These are phyloP conservation scores for Firmiana major DNA, from an alignment of 345 rosid species.

Conservation along the genomic window DNA sequence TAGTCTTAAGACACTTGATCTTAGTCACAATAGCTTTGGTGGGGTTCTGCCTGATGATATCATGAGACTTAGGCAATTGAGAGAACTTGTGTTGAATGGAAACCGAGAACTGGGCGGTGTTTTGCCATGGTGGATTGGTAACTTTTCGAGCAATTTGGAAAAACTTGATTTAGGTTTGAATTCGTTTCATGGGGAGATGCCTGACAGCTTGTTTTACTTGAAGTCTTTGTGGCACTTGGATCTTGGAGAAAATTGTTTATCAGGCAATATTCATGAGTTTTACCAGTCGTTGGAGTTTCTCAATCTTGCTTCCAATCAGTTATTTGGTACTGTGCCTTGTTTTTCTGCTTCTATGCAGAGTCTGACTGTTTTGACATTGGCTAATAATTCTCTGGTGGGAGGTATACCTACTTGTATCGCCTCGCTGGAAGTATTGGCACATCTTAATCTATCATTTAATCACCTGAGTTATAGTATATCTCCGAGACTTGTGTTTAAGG, in stretches of 20 bases:
- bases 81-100: conserved; percentile 50
- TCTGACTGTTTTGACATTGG: conserved; percentile 52
- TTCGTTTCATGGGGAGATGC: conserved; percentile 63
- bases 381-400: conserved; percentile 64
- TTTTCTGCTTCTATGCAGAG: conserved; percentile 53
- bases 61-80: conserved; percentile 44
- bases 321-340: conserved; percentile 86
- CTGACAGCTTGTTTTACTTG: conserved; percentile 46
- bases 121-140: conserved; percentile 66
- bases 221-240: conserved; percentile 58
- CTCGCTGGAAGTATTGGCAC: conserved; percentile 47
- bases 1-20: conserved; percentile 62
- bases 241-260: conserved; percentile 57
- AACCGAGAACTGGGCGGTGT: conserved; percentile 56
- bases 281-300: conserved; percentile 59
- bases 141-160: conserved; percentile 53
- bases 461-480: conserved; percentile 60
- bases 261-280: conserved; percentile 59
- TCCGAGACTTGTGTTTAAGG: conserved; percentile 63
- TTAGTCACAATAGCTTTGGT: conserved; percentile 49
- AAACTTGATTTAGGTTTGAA: conserved; percentile 62
- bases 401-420: conserved; percentile 89
- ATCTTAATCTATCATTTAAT: conserved; percentile 69
- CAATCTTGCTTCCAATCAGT: conserved; percentile 63
- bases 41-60: conserved; percentile 58